Evolutionary conservation across 495 filamentous ascomycete genomes (phyloP).

Genomic region (Chaetomium cochliodes): DNA sequence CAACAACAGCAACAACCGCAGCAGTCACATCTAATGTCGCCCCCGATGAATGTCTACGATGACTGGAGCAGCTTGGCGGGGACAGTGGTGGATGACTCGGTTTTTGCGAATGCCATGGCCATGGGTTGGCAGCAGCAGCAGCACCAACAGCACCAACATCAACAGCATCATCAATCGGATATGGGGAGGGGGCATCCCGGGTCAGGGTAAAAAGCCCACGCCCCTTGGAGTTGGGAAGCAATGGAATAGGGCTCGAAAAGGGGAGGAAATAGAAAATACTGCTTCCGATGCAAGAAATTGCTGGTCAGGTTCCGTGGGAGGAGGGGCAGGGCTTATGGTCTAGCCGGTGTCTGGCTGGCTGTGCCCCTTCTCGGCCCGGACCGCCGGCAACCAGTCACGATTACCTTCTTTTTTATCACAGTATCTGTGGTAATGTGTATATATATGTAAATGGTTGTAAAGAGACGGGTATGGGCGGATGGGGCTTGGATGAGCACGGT

Average conservation of each 20-base stretch:
- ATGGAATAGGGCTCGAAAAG: too few relatives aligned
- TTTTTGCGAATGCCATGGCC: constrained; percentile 19
- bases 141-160: background rate
- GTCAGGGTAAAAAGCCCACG: background rate
- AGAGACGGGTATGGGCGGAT: background rate
- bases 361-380: background rate
- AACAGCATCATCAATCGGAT: background rate
- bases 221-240: background rate
- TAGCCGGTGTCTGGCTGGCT: background rate
- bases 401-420: background rate
- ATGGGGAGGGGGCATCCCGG: background rate
- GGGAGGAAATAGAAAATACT: too few relatives aligned
- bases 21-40: constrained; percentile 3
- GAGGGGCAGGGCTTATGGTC: too few relatives aligned
- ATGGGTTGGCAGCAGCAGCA: constrained; percentile 23
- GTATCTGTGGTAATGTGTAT: background rate
- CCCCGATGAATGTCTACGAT: constrained; percentile 25
- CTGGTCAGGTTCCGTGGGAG: too few relatives aligned
- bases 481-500: background rate
- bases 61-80: constrained; percentile 36
- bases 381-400: background rate
- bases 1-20: constrained; percentile 20
- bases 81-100: constrained; percentile 32
- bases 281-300: too few relatives aligned
- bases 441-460: background rate